Evolutionary conservation across 2,329 filamentous ascomycete species (phyloP).

Genomic region (Fusarium metavorans): DNA sequence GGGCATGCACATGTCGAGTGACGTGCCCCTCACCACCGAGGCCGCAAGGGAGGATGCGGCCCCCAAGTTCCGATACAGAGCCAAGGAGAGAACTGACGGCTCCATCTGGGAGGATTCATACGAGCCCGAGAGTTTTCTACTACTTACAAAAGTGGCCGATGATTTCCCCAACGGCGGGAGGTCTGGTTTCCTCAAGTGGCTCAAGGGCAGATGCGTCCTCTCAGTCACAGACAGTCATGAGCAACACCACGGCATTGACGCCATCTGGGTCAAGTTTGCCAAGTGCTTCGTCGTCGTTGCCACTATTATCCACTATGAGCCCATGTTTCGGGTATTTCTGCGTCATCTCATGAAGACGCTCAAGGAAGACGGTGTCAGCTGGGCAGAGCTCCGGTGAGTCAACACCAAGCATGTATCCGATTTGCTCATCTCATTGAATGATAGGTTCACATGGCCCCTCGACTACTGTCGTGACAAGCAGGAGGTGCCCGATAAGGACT

Average conservation of each 20-base stretch:
- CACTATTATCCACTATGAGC: slow-evolving; percentile 88
- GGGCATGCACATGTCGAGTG: slow-evolving; percentile 79
- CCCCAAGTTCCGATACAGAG: slow-evolving; percentile 73
- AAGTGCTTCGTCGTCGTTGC: slow-evolving; percentile 80
- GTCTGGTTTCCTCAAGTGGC: slow-evolving; percentile 80
- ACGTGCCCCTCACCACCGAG: slow-evolving; percentile 66
- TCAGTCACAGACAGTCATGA: slow-evolving; percentile 78
- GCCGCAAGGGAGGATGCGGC: slow-evolving; percentile 65
- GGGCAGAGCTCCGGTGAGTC: slow-evolving; percentile 78
- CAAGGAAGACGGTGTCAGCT: slow-evolving; percentile 84
- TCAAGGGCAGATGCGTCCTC: slow-evolving; percentile 79
- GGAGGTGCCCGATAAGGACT: slow-evolving; percentile 75
- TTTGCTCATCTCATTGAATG: slow-evolving; percentile 16
- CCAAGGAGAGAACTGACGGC: slow-evolving; percentile 56
- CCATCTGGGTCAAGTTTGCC: slow-evolving; percentile 86
- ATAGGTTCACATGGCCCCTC: slow-evolving; percentile 76
- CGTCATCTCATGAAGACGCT: slow-evolving; percentile 77
- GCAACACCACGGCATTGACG: slow-evolving; percentile 85
- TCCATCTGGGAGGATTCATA: slow-evolving; percentile 78
- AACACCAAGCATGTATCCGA: background rate
- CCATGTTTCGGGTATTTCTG: slow-evolving; percentile 84
- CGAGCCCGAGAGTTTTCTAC: slow-evolving; percentile 66
- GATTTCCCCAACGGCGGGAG: slow-evolving; percentile 80
- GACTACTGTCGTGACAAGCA: slow-evolving; percentile 74
- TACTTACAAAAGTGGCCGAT: slow-evolving; percentile 73